A percentile compares a stretch with the other conserved stretches of the same genome.
phyloP scores from a whole-genome alignment of 169 alveolate species.

The Theileria annulata region DNA sequence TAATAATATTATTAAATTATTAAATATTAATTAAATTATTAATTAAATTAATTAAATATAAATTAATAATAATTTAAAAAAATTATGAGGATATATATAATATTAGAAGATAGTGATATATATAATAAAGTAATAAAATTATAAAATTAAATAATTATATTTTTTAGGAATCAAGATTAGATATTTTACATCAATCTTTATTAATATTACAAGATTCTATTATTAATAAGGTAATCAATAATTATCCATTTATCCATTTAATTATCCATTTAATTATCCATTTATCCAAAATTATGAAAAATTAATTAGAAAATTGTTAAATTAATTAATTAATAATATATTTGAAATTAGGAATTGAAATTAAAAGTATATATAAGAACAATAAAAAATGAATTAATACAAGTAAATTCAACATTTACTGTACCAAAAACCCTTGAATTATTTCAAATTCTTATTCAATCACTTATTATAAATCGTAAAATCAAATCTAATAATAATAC shows the following conservation, averaged over 20 bases:
- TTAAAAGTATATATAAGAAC: constrained; percentile 82
- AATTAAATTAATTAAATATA: not conserved
- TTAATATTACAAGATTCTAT: constrained; percentile 84
- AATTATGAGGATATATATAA: constrained; percentile 9
- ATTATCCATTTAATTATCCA: not conserved
- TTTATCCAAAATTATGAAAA: not conserved
- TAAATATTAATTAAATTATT: too few species aligned
- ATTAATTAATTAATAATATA: not conserved
- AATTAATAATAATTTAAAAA: constrained; percentile 22
- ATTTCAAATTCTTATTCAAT: constrained; percentile 79
- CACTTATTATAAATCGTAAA: constrained; percentile 78
- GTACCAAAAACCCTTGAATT: constrained; percentile 84
- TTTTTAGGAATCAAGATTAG: constrained; percentile 82
- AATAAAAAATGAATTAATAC: constrained; percentile 79
- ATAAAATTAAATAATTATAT: not conserved
- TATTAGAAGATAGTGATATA: constrained; percentile 10
- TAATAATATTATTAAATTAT: too few species aligned
- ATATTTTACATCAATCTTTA: constrained; percentile 86
- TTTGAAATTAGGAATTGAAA: constrained; percentile 65
- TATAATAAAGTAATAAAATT: not conserved
- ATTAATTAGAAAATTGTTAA: too few species aligned
- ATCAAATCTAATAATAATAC: constrained; percentile 79
- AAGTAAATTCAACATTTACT: constrained; percentile 84
- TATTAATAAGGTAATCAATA: constrained; percentile 57
- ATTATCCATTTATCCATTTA: not conserved